A percentile compares a stretch with the other conserved stretches of the same genome.
Conservation (phyloP, 2,329 filamentous ascomycete species). For the Orbilia quercus region DNA sequence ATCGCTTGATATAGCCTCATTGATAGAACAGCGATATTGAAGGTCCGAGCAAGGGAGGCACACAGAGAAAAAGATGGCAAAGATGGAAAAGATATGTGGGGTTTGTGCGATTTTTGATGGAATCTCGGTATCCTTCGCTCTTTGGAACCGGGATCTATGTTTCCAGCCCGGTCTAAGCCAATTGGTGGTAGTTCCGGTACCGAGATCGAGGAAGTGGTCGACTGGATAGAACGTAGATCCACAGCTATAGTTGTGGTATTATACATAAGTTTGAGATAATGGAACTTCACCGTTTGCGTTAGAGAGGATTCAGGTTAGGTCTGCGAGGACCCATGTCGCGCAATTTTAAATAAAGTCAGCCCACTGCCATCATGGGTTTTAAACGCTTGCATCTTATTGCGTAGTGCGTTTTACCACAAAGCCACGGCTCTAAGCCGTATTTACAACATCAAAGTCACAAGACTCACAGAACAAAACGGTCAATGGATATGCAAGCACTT, state of each 20-base stretch:
- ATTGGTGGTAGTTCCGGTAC: neutral
- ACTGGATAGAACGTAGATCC: neutral
- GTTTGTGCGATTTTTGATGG: too few species aligned
- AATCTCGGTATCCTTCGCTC: too few species aligned
- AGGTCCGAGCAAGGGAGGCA: too few species aligned
- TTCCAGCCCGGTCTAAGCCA: neutral
- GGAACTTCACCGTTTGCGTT: neutral
- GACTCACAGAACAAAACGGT: neutral
- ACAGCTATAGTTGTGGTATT: neutral
- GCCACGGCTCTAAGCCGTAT: neutral
- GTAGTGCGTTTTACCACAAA: neutral
- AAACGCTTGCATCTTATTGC: neutral
- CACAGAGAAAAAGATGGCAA: too few species aligned
- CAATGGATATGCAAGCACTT: too few species aligned
- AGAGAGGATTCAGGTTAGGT: neutral
- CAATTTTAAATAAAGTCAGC: neutral
- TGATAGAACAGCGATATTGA: neutral
- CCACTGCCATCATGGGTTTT: neutral
- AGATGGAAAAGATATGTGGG: too few species aligned
- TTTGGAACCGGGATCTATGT: neutral
- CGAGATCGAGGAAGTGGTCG: neutral
- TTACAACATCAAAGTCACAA: neutral
- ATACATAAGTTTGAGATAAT: slow-evolving; percentile 1
- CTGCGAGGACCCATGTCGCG: neutral
- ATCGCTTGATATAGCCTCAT: neutral